A percentile compares a stretch with the other conserved stretches of the same genome.
Evolutionary conservation across 2,329 filamentous ascomycete genomes (phyloP).

Genomic region (Fusarium decemcellulare): DNA sequence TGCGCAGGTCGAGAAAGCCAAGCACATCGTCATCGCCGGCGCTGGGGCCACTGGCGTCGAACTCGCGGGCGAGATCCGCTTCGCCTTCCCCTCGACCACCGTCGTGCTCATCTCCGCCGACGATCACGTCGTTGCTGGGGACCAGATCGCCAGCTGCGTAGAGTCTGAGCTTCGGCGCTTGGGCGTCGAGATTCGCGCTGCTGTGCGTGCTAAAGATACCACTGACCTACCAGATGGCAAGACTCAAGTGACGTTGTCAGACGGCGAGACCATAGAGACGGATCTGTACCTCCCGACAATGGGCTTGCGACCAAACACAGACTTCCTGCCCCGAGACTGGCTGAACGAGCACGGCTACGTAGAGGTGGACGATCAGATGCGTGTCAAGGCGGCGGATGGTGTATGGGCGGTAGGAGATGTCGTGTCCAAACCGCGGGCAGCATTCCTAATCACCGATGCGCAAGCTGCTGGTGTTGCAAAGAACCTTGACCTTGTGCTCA

Average conservation of each 20-base stretch:
- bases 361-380: conserved; percentile 65
- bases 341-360: conserved; percentile 62
- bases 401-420: conserved; percentile 70
- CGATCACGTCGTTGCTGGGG: conserved; percentile 59
- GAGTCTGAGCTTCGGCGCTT: conserved; percentile 66
- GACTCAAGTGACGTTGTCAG: conserved; percentile 63
- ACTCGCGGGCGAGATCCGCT: conserved; percentile 67
- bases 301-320: conserved; percentile 69
- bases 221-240: conserved; percentile 57
- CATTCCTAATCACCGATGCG: conserved; percentile 73
- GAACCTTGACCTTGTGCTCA: conserved; percentile 65
- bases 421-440: conserved; percentile 65
- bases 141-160: conserved; percentile 59
- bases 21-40: conserved; percentile 69
- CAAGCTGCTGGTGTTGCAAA: conserved; percentile 67
- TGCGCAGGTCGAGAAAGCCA: conserved; percentile 59
- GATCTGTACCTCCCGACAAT: conserved; percentile 71
- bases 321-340: conserved; percentile 62
- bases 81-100: conserved; percentile 64
- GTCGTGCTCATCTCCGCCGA: conserved; percentile 63
- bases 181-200: conserved; percentile 62
- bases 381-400: conserved; percentile 59
- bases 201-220: conserved; percentile 57
- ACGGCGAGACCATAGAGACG: conserved; percentile 63
- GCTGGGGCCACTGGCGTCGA: conserved; percentile 71